Conservation (phyloP, 441 rosid genomes). For the Erodium trifolium region DNA sequence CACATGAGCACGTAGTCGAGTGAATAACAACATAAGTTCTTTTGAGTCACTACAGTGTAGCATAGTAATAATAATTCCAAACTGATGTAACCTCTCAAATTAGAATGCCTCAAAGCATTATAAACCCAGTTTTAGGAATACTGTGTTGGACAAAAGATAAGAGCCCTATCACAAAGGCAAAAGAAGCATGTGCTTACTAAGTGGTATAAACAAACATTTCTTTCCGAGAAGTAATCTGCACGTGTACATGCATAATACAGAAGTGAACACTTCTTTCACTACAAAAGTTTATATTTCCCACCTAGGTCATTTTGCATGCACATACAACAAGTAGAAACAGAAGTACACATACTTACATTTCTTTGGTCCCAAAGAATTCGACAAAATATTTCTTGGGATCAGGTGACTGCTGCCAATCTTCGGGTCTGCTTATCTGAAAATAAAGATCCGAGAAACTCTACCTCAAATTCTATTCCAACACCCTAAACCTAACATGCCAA, state of each 20-base stretch:
- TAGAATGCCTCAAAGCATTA: background rate
- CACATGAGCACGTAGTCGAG: background rate
- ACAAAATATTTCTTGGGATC: slow-evolving; percentile 92
- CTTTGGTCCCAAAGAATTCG: slow-evolving; percentile 90
- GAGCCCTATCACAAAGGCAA: background rate
- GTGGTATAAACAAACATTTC: background rate
- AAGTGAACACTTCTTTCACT: background rate
- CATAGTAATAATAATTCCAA: background rate
- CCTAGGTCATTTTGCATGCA: slow-evolving; percentile 3
- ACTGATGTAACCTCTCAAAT: background rate
- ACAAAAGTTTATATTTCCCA: background rate
- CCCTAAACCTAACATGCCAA: background rate
- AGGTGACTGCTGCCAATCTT: slow-evolving; percentile 66
- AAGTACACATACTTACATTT: slow-evolving; percentile 59
- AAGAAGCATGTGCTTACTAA: background rate
- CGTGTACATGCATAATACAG: background rate
- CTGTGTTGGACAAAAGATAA: background rate
- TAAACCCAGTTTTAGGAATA: background rate
- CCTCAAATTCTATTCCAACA: slow-evolving; percentile 13
- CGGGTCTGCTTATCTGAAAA: slow-evolving; percentile 80
- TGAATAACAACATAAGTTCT: background rate
- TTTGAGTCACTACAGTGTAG: background rate
- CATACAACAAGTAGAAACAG: slow-evolving; percentile 9
- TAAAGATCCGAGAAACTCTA: slow-evolving; percentile 22
- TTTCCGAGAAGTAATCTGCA: slow-evolving; percentile 1